phyloP scores from a whole-genome alignment of 257 asterid genomes.

The Striga asiatica region DNA sequence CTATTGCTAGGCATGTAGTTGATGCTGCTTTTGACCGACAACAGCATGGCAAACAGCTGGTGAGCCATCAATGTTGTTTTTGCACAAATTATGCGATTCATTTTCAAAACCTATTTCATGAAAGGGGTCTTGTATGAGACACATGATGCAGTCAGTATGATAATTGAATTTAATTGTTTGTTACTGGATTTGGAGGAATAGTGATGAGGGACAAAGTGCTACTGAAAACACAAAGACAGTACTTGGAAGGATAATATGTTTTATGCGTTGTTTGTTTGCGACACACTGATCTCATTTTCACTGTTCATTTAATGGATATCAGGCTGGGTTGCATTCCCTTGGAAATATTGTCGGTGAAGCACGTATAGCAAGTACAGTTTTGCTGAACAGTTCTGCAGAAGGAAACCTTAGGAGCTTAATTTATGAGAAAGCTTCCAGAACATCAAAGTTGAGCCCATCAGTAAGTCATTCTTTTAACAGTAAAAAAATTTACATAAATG shows the following conservation, averaged over 20 bases:
- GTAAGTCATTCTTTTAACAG: slow-evolving; percentile 34
- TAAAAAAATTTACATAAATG: not conserved
- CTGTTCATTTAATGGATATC: slow-evolving; percentile 14
- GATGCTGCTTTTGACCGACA: slow-evolving; percentile 82
- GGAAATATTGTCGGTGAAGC: slow-evolving; percentile 80
- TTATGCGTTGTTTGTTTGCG: slow-evolving; percentile 3
- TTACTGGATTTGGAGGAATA: not conserved
- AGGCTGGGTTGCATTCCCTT: slow-evolving; percentile 95
- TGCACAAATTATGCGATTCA: slow-evolving; percentile 2
- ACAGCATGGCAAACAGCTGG: slow-evolving; percentile 78
- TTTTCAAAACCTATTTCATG: not conserved
- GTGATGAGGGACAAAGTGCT: not conserved
- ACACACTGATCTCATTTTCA: slow-evolving; percentile 6
- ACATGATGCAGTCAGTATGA: no score
- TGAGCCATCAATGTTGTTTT: slow-evolving; percentile 25
- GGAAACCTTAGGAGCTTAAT: slow-evolving; percentile 57
- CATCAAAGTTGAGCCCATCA: slow-evolving; percentile 78
- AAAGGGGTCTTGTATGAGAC: not conserved
- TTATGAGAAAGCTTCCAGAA: slow-evolving; percentile 64
- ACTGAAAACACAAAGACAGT: slow-evolving; percentile 1
- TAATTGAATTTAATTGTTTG: no score
- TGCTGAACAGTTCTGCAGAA: slow-evolving; percentile 61
- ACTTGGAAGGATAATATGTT: not conserved
- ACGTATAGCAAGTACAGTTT: slow-evolving; percentile 32
- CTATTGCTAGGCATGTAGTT: slow-evolving; percentile 62